These are phyloP conservation scores for Diplodia scrobiculata DNA, from an alignment of 2,329 filamentous ascomycete species.

Conservation along the genomic window DNA sequence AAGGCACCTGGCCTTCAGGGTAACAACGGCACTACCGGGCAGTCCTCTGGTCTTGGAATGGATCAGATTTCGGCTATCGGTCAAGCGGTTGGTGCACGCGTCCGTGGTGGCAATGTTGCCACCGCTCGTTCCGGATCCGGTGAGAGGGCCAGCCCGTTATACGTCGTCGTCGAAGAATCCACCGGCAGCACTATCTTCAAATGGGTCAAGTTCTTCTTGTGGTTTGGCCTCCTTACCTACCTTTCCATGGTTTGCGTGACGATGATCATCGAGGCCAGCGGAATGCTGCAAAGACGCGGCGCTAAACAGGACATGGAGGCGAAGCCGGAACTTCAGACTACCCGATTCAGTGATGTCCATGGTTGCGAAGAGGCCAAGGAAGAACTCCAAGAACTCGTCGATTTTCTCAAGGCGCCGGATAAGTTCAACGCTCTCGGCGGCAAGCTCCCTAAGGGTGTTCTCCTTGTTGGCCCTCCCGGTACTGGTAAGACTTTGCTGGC, in stretches of 20 bases:
- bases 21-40: conserved; percentile 33
- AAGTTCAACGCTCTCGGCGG: conserved; percentile 92
- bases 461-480: conserved; percentile 91
- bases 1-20: conserved; percentile 35
- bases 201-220: conserved; percentile 84
- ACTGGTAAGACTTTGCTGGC: conserved; percentile 97
- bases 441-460: conserved; percentile 93
- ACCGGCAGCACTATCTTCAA: conserved; percentile 77
- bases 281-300: conserved; percentile 75
- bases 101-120: conserved; percentile 67
- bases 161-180: conserved; percentile 94
- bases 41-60: conserved; percentile 29
- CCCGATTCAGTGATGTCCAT: conserved; percentile 89
- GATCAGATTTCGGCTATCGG: conserved; percentile 76
- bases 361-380: conserved; percentile 98
- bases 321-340: conserved; percentile 88
- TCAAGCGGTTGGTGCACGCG: conserved; percentile 75
- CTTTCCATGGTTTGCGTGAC: conserved; percentile 77
- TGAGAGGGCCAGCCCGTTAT: conserved; percentile 79
- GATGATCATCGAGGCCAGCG: conserved; percentile 78
- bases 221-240: conserved; percentile 78
- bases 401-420: conserved; percentile 91
- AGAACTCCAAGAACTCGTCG: conserved; percentile 93
- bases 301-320: conserved; percentile 76
- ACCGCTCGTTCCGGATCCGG: conserved; percentile 63